Evolutionary conservation across 2,329 filamentous ascomycete species (phyloP).

Genomic region (Thyridium curvatum): DNA sequence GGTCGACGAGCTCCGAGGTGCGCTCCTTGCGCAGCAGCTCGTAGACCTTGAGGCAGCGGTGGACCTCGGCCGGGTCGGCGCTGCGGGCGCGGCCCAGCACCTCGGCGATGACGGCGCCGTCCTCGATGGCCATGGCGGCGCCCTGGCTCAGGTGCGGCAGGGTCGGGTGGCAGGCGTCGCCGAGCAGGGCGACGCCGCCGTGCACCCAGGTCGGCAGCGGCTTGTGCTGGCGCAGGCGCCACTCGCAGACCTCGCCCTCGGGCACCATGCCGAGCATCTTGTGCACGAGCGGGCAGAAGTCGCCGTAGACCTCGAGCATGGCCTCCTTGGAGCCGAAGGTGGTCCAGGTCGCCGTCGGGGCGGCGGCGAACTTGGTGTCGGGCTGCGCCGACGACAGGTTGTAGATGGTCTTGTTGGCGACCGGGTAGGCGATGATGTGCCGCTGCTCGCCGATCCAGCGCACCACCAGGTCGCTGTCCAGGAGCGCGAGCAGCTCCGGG

Average conservation of each 20-base stretch:
- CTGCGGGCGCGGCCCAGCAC: slow-evolving; percentile 31
- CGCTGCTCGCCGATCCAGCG: slow-evolving; percentile 71
- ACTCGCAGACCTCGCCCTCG: slow-evolving; percentile 59
- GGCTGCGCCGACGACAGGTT: slow-evolving; percentile 59
- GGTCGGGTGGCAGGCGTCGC: slow-evolving; percentile 62
- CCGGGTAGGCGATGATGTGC: slow-evolving; percentile 74
- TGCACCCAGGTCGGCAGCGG: slow-evolving; percentile 52
- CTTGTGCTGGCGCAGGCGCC: slow-evolving; percentile 54
- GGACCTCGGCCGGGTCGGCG: slow-evolving; percentile 29
- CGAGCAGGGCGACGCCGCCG: slow-evolving; percentile 50
- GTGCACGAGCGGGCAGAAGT: slow-evolving; percentile 54
- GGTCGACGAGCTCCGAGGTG: slow-evolving; percentile 44
- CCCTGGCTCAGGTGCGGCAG: slow-evolving; percentile 63
- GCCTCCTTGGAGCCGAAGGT: slow-evolving; percentile 53
- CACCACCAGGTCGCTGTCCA: slow-evolving; percentile 61
- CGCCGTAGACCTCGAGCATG: slow-evolving; percentile 55
- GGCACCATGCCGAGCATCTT: slow-evolving; percentile 54
- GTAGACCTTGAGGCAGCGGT: slow-evolving; percentile 46
- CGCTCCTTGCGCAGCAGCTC: slow-evolving; percentile 51
- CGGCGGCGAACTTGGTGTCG: slow-evolving; percentile 52
- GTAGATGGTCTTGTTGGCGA: slow-evolving; percentile 59
- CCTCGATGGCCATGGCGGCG: slow-evolving; percentile 63
- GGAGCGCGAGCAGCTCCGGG: slow-evolving; percentile 58
- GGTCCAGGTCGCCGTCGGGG: slow-evolving; percentile 54
- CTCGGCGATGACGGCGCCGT: slow-evolving; percentile 54